Evolutionary conservation across 2,329 filamentous ascomycete species (phyloP).

Genomic region (Claviceps africana): DNA sequence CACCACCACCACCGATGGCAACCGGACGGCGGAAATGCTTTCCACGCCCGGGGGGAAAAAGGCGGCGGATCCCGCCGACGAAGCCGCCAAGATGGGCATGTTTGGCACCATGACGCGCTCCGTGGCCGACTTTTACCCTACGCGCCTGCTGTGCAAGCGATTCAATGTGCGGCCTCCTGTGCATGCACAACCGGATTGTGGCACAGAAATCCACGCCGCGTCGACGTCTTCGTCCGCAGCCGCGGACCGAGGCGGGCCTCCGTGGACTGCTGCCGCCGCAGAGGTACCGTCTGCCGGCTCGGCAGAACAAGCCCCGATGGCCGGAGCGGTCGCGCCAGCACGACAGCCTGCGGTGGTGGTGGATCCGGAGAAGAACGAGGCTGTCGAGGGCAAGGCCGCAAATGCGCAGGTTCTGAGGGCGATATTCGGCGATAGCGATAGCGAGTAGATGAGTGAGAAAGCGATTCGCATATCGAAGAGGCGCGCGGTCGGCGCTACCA

Average conservation of each 20-base stretch:
- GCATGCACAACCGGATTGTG: slow-evolving; percentile 43
- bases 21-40: slow-evolving; percentile 12
- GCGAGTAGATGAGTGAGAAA: slow-evolving; percentile 32
- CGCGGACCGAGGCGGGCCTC: background rate
- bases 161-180: slow-evolving; percentile 75
- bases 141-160: slow-evolving; percentile 78
- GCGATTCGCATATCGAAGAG: background rate
- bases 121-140: slow-evolving; percentile 60
- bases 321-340: background rate
- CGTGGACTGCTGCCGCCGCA: background rate
- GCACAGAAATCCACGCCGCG: slow-evolving; percentile 16
- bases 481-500: background rate
- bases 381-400: slow-evolving; percentile 55
- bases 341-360: slow-evolving; percentile 26
- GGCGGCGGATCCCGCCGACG: slow-evolving; percentile 56
- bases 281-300: background rate
- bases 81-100: slow-evolving; percentile 83
- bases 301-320: background rate
- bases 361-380: slow-evolving; percentile 55
- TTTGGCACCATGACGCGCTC: slow-evolving; percentile 77
- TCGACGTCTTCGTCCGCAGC: background rate
- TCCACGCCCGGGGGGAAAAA: slow-evolving; percentile 22
- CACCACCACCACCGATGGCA: slow-evolving; percentile 4
- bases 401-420: slow-evolving; percentile 74
- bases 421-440: slow-evolving; percentile 84